Conservation (phyloP, 106 monocot genomes). For the Dioscorea zingiberensis region DNA sequence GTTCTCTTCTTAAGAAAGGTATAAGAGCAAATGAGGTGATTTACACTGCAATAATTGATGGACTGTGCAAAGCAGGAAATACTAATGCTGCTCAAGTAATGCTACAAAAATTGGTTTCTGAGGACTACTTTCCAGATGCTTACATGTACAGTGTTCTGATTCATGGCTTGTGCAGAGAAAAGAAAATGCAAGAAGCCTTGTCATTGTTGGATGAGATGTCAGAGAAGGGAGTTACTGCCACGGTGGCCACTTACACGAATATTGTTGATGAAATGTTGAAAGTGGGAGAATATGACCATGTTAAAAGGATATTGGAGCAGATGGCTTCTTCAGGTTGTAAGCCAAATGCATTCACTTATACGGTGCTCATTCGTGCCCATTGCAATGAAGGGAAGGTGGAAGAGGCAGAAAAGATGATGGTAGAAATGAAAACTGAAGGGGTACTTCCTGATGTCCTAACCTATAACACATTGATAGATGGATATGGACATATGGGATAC, state of each 20-base stretch:
- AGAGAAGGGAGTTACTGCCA: conserved; percentile 33
- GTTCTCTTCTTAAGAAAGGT: conserved; percentile 21
- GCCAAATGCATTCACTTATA: conserved; percentile 43
- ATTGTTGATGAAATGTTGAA: conserved; percentile 37
- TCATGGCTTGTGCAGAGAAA: conserved; percentile 41
- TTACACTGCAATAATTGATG: conserved; percentile 45
- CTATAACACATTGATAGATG: conserved; percentile 54
- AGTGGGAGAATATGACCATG: conserved; percentile 30
- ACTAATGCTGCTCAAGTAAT: conserved; percentile 26
- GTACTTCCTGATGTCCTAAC: conserved; percentile 36
- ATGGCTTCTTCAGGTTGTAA: conserved; percentile 53
- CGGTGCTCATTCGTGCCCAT: conserved; percentile 42
- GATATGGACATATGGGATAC: conserved; percentile 33
- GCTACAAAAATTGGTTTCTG: conserved; percentile 35
- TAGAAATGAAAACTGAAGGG: conserved; percentile 39
- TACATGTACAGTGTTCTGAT: conserved; percentile 39
- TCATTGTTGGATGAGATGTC: conserved; percentile 35
- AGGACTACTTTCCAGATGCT: conserved; percentile 16
- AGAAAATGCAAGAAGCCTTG: conserved; percentile 34
- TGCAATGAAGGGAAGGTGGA: conserved; percentile 32
- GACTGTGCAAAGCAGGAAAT: conserved; percentile 52
- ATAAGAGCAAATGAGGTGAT: conserved; percentile 37
- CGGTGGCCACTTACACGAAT: conserved; percentile 40
- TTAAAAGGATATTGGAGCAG: conserved; percentile 29
- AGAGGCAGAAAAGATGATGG: conserved; percentile 34